These are phyloP conservation scores for Fusarium euwallaceae DNA, from an alignment of 2,329 filamentous ascomycete species.

Conservation along the genomic window DNA sequence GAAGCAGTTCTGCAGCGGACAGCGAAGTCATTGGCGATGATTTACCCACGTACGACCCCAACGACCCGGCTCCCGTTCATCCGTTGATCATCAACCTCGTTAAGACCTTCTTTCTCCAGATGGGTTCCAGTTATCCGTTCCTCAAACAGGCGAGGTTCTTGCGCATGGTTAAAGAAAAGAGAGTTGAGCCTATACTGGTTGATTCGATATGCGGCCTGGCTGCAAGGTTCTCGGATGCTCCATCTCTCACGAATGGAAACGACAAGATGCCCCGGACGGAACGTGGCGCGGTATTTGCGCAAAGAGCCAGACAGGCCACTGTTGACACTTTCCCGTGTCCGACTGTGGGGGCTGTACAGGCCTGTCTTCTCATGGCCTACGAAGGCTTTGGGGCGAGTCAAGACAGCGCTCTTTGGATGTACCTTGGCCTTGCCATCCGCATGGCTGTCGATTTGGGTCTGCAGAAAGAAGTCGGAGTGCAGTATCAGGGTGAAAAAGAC, in stretches of 20 bases:
- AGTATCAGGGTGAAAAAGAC: constrained; percentile 68
- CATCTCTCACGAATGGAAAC: constrained; percentile 61
- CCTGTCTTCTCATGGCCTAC: constrained; percentile 86
- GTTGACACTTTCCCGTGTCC: constrained; percentile 87
- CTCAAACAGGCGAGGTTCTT: constrained; percentile 79
- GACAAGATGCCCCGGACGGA: constrained; percentile 70
- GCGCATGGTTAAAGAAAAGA: constrained; percentile 82
- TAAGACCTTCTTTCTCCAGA: constrained; percentile 83
- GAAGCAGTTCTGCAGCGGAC: constrained; percentile 58
- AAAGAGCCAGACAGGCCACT: constrained; percentile 84
- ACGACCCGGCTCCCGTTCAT: constrained; percentile 77
- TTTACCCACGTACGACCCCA: constrained; percentile 81
- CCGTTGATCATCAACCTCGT: constrained; percentile 82
- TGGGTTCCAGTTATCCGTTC: constrained; percentile 90
- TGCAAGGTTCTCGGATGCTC: constrained; percentile 80
- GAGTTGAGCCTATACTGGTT: constrained; percentile 85
- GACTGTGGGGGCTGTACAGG: constrained; percentile 85
- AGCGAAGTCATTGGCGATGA: constrained; percentile 63
- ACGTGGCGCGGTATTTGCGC: constrained; percentile 82
- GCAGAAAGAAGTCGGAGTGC: constrained; percentile 83
- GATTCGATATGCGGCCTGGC: constrained; percentile 87
- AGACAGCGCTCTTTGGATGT: constrained; percentile 95
- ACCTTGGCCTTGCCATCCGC: constrained; percentile 86
- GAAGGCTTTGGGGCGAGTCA: constrained; percentile 90
- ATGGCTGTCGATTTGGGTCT: constrained; percentile 85